These are phyloP conservation scores for Sphagnum magellanicum DNA, from an alignment of 228 moss, liverwort and hornwort genomes.

Conservation along the genomic window DNA sequence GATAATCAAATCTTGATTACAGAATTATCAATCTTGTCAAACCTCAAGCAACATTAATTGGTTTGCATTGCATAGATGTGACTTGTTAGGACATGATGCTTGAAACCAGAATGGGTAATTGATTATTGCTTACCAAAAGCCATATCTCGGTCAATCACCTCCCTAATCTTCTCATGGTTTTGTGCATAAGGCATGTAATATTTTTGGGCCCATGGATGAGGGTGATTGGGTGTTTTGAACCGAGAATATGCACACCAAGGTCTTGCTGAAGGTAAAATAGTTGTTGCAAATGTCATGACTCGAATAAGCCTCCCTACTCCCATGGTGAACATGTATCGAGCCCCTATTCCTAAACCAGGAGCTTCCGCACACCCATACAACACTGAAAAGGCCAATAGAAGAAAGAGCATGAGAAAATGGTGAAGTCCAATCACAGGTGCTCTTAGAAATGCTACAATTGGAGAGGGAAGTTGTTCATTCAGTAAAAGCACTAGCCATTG, in stretches of 20 bases:
- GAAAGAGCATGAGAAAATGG: slow-evolving; percentile 87
- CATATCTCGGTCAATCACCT: slow-evolving; percentile 52
- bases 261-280: slow-evolving; percentile 84
- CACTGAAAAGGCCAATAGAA: slow-evolving; percentile 78
- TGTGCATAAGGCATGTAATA: slow-evolving; percentile 73
- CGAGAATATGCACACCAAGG: slow-evolving; percentile 91
- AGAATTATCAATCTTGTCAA: too few species aligned
- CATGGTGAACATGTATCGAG: slow-evolving; percentile 95
- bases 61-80: too few species aligned
- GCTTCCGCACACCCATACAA: slow-evolving; percentile 80
- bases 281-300: slow-evolving; percentile 77
- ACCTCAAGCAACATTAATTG: too few species aligned
- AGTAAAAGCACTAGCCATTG: slow-evolving; percentile 66
- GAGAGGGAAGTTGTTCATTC: slow-evolving; percentile 65
- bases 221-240: slow-evolving; percentile 64
- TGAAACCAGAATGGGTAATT: too few species aligned
- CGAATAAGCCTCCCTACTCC: slow-evolving; percentile 79
- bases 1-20: too few species aligned
- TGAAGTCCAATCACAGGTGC: slow-evolving; percentile 89
- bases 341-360: slow-evolving; percentile 86
- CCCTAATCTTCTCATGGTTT: slow-evolving; percentile 59
- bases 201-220: slow-evolving; percentile 93
- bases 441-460: slow-evolving; percentile 53
- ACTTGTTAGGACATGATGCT: too few species aligned
- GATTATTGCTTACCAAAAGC: slow-evolving; percentile 47